These are phyloP conservation scores for Gossypium gossypioides DNA, from an alignment of 441 rosid species.

Conservation along the genomic window DNA sequence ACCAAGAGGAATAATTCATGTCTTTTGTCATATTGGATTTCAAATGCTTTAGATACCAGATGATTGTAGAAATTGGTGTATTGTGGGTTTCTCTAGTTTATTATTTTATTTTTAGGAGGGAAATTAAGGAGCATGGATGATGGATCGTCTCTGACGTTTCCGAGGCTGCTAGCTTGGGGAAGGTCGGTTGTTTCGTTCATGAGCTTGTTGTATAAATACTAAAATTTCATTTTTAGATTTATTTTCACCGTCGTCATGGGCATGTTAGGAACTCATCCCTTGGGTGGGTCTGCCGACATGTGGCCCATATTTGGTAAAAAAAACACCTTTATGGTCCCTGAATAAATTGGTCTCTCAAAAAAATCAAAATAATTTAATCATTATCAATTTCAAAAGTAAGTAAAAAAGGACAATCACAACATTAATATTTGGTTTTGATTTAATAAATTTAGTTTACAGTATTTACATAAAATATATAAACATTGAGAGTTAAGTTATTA, in stretches of 20 bases:
- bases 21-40: not conserved
- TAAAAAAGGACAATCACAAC: not conserved
- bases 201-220: not conserved
- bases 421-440: not conserved
- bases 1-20: not conserved
- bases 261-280: not conserved
- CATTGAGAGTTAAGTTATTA: not conserved
- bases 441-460: not conserved
- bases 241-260: not conserved
- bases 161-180: not conserved
- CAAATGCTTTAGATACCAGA: not conserved
- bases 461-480: too few relatives aligned
- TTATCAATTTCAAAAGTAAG: not conserved
- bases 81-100: not conserved
- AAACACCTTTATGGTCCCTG: not conserved
- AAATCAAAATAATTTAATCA: too few relatives aligned
- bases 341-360: not conserved
- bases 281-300: not conserved
- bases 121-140: not conserved
- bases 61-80: not conserved
- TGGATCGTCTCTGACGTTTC: not conserved
- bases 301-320: not conserved
- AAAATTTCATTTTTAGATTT: not conserved
- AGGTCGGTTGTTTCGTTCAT: constrained; percentile 2
- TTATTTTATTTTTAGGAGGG: not conserved